Conservation (phyloP, 768 basidiomycete genomes). For the Amanita phalloides region DNA sequence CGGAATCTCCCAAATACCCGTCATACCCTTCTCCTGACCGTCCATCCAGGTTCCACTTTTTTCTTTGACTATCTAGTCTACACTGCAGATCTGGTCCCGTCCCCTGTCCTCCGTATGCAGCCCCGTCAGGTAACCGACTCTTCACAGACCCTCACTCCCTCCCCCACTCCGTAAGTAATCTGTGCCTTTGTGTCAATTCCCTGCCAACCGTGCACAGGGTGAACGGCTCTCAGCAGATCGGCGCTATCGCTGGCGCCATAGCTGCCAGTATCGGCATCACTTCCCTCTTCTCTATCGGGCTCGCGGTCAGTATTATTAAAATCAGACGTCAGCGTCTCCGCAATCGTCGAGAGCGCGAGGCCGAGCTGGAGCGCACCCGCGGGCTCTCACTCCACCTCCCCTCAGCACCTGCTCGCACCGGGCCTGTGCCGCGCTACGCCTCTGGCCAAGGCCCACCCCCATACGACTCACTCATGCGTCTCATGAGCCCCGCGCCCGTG, state of each 20-base stretch:
- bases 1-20: constrained; percentile 22
- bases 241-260: constrained; percentile 34
- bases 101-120: neutral
- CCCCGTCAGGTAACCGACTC: neutral
- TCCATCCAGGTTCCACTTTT: constrained; percentile 35
- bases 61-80: constrained; percentile 39
- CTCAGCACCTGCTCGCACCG: constrained; percentile 15
- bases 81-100: constrained; percentile 12
- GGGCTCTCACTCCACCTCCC: constrained; percentile 16
- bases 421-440: neutral
- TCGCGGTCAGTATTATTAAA: constrained; percentile 41
- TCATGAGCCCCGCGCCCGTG: neutral
- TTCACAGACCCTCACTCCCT: neutral
- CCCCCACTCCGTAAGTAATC: constrained; percentile 22
- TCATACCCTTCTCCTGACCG: constrained; percentile 31
- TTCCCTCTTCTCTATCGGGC: constrained; percentile 30
- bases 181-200: constrained; percentile 18
- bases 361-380: constrained; percentile 4
- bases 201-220: neutral
- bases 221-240: neutral
- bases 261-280: constrained; percentile 43
- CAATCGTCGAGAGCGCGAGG: neutral
- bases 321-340: constrained; percentile 26
- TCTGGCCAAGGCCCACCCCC: neutral
- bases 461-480: neutral